Conservation (phyloP, 352 stramenopile genomes). For the Detonula confervacea region DNA sequence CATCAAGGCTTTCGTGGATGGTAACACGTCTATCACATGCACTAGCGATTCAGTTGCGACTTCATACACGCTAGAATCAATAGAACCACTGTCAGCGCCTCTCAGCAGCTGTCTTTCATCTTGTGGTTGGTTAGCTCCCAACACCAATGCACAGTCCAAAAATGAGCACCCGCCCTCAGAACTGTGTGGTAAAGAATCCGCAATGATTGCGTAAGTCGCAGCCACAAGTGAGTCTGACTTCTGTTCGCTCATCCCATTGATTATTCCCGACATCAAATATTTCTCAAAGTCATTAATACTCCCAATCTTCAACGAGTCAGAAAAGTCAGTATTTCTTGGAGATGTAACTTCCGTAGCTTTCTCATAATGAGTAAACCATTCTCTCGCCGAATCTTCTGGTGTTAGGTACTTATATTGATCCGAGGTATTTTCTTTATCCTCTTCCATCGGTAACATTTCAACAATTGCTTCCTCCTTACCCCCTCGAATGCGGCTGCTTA, state of each 20-base stretch:
- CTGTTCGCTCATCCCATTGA: slow-evolving; percentile 59
- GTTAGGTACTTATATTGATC: slow-evolving; percentile 43
- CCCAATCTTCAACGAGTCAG: slow-evolving; percentile 52
- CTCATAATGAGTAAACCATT: slow-evolving; percentile 68
- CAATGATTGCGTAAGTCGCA: slow-evolving; percentile 49
- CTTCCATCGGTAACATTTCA: slow-evolving; percentile 49
- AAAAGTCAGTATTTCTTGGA: slow-evolving; percentile 28
- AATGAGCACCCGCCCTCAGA: slow-evolving; percentile 54
- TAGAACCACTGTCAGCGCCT: slow-evolving; percentile 11
- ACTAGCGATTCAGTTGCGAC: slow-evolving; percentile 47
- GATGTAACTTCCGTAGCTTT: slow-evolving; percentile 2
- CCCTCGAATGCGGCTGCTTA: slow-evolving; percentile 85
- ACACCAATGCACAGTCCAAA: slow-evolving; percentile 49
- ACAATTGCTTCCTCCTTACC: slow-evolving; percentile 87
- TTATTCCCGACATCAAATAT: slow-evolving; percentile 49
- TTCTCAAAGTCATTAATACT: slow-evolving; percentile 68
- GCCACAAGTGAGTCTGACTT: slow-evolving; percentile 73
- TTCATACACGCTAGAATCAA: slow-evolving; percentile 56
- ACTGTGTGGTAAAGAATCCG: slow-evolving; percentile 49
- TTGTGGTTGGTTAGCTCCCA: slow-evolving; percentile 20
- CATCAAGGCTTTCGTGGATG: slow-evolving; percentile 84
- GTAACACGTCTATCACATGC: slow-evolving; percentile 51
- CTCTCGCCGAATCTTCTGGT: slow-evolving; percentile 72
- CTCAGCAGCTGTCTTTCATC: slow-evolving; percentile 8
- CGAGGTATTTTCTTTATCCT: slow-evolving; percentile 22